Evolutionary conservation across 1,284 basidiomycete genomes (phyloP).

Genomic region (Trametes versicolor): DNA sequence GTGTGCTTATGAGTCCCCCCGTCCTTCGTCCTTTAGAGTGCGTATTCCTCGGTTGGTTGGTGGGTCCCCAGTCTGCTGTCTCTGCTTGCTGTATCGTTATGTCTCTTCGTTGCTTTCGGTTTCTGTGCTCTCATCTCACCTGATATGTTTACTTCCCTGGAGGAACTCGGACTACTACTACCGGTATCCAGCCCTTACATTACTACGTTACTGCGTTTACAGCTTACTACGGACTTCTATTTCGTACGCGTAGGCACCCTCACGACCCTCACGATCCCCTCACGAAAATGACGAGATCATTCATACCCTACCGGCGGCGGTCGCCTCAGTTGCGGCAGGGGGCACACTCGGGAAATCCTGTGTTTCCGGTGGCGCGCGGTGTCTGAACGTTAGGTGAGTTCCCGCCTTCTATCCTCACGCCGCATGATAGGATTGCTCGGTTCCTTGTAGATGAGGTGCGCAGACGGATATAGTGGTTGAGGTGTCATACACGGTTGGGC

Average conservation of each 20-base stretch:
- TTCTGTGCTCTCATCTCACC: constrained; percentile 1
- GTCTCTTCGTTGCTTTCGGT: constrained; percentile 14
- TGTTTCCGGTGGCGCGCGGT: neutral
- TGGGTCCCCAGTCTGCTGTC: neutral
- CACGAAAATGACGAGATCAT: constrained; percentile 22
- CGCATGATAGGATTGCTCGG: too few species aligned
- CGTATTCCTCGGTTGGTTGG: neutral
- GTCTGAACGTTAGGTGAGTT: neutral
- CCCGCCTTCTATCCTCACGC: too few species aligned
- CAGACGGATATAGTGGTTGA: too few species aligned
- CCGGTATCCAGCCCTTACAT: constrained; percentile 14
- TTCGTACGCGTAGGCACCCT: constrained; percentile 19
- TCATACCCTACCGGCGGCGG: neutral
- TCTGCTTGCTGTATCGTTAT: constrained; percentile 34
- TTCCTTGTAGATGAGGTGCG: too few species aligned
- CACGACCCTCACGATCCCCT: constrained; percentile 23
- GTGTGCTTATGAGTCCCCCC: neutral
- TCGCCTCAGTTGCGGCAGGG: neutral
- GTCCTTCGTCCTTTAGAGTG: neutral
- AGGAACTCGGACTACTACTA: constrained; percentile 12
- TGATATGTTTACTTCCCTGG: constrained; percentile 13
- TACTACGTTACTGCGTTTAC: constrained; percentile 31
- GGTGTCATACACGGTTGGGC: too few species aligned
- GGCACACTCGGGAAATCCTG: neutral
- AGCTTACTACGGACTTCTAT: constrained; percentile 27